Percentiles rank a stretch among this genome's conserved stretches.
phyloP scores from a whole-genome alignment of 2,329 filamentous ascomycete species.

The Botrytis hyacinthi region DNA sequence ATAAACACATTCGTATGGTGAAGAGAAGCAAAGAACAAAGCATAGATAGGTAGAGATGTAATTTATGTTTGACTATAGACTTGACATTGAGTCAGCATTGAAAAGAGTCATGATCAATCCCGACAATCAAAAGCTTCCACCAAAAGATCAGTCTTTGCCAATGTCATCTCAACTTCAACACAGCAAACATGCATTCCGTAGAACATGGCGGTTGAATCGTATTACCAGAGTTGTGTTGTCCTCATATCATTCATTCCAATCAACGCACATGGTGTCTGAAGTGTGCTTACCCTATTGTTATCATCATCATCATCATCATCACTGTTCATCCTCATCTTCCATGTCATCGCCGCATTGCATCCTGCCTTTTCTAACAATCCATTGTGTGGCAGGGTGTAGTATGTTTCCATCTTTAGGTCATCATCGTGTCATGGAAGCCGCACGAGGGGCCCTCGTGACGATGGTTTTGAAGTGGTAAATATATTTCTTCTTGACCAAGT shows the following conservation, averaged over 20 bases:
- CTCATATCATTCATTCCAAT: constrained; percentile 27
- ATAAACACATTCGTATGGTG: neutral
- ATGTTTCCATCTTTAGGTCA: constrained; percentile 66
- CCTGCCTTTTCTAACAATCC: neutral
- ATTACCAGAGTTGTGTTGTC: constrained; percentile 48
- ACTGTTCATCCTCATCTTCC: neutral
- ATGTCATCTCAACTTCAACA: constrained; percentile 49
- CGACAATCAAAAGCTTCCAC: neutral
- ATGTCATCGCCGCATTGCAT: neutral
- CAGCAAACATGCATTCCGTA: constrained; percentile 40
- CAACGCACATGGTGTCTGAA: neutral
- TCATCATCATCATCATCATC: neutral
- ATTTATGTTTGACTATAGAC: neutral
- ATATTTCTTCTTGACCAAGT: constrained; percentile 61
- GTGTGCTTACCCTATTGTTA: constrained; percentile 1
- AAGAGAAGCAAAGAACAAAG: neutral
- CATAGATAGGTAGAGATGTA: neutral
- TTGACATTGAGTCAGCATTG: constrained; percentile 12
- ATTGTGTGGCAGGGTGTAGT: constrained; percentile 1
- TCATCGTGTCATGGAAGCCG: constrained; percentile 64
- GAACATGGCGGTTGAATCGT: constrained; percentile 49
- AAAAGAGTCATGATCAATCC: neutral
- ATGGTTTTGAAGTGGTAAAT: constrained; percentile 76
- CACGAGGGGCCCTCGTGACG: constrained; percentile 64
- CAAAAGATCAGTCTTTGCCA: constrained; percentile 39